Base-by-base conservation (phyloP, 1,284 basidiomycete species). In the Entoloma clypeatum region DNA sequence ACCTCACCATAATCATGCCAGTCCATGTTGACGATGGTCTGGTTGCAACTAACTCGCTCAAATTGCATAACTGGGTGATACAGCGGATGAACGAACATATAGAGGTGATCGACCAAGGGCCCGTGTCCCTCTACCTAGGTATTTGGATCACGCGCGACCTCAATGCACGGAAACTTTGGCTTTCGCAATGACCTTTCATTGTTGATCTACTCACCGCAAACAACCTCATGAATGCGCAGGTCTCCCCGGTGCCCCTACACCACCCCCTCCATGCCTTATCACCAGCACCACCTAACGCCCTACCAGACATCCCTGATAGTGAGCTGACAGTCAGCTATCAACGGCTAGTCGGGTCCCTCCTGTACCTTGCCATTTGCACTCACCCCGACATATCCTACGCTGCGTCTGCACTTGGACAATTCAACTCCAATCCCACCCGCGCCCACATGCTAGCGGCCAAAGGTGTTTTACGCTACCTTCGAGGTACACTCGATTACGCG, bases 111-210 rank as follows among this genome's bases (percentile, higher is more conserved):
- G 55, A 57, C 37, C 24, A 56, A 22, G 57, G 56, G 9, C 45
- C 46, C 1, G 28, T 49, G 2, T 26, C 42, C 22, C 39, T 54
- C 32, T 56, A 43, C 56, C 49, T 67, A 6, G 60, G 60, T 8
- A 54, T 64, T 8, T 35, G 53, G 19, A 47, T 61, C 23, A 43
- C 13, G 4, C 41, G 48, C 1, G 51, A 61, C 38, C 42, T 44
- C 3, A 4, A 18, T 0, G 22, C 26, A 2, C 49, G 47, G 8
- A 52, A 50, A 7, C 35, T 65, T 13, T 39, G 36, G 10, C 45
- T 65, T 3, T 58, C 57, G 0, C 62, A 65, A 37, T 41, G 46
- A 0, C 48, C 49, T 0, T 59, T 63, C 40, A 49, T 61, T 13
- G 39, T 43, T 4, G 24, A 48, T 6, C 26, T 54, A 5, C 36